Conservation (phyloP, 192 early-diverging fungal species). For the Coemansia asiatica region DNA sequence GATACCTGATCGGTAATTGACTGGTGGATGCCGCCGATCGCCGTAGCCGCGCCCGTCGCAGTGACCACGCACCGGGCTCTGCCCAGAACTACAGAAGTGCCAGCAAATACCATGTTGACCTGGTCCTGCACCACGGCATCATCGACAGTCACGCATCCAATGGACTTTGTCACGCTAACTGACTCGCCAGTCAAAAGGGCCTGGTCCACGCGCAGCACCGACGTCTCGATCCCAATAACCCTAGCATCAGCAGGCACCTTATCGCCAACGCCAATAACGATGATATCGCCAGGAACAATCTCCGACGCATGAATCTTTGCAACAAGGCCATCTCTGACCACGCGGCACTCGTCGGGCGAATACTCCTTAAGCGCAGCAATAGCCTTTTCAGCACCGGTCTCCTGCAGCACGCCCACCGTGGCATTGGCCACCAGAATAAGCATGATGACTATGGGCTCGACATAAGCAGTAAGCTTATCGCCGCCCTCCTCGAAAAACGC, state of each 20-base stretch:
- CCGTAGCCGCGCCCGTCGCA: conserved; percentile 81
- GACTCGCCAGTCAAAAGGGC: conserved; percentile 96
- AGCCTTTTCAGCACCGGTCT: conserved; percentile 94
- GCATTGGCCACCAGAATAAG: conserved; percentile 98
- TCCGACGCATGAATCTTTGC: conserved; percentile 70
- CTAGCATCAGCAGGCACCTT: conserved; percentile 96
- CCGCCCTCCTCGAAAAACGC: conserved; percentile 83
- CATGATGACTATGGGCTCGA: conserved; percentile 97
- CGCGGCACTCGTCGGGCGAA: conserved; percentile 93
- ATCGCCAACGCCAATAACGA: conserved; percentile 88
- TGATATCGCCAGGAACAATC: conserved; percentile 96
- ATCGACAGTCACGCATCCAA: conserved; percentile 47
- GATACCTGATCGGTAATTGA: conserved; percentile 81
- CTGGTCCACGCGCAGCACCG: conserved; percentile 91
- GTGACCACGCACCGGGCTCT: conserved; percentile 88
- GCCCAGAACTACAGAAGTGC: conserved; percentile 91
- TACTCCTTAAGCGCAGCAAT: conserved; percentile 97
- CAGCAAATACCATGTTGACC: conserved; percentile 95
- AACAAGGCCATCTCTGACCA: conserved; percentile 66
- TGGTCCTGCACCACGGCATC: conserved; percentile 93
- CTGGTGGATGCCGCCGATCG: conserved; percentile 91
- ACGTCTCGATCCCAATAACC: conserved; percentile 74
- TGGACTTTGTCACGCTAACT: conserved; percentile 83
- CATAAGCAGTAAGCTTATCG: conserved; percentile 80
- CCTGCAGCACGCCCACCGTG: conserved; percentile 94